Conservation (phyloP, 2,329 filamentous ascomycete genomes). For the Conoideocrella luteorostrata region DNA sequence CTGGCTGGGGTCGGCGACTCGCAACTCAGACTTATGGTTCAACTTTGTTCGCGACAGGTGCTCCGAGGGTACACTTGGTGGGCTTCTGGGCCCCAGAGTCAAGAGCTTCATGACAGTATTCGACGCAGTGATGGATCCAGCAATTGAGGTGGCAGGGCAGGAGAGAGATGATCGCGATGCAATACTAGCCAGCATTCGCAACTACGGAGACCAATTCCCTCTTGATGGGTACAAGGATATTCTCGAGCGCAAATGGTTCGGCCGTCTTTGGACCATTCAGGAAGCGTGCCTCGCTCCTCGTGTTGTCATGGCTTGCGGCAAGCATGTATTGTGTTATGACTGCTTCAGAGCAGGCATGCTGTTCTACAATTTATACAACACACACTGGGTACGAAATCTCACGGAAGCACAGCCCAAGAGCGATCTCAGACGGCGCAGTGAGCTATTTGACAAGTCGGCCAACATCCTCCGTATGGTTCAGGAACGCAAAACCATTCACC, state of each 20-base stretch:
- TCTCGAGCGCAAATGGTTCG: conserved; percentile 23
- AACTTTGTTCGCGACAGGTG: conserved; percentile 12
- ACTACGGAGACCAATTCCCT: conserved; percentile 18
- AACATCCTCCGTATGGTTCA: conserved; percentile 20
- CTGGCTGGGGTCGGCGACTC: conserved; percentile 21
- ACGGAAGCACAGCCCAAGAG: conserved; percentile 6
- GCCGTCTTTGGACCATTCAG: conserved; percentile 29
- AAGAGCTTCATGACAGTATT: conserved; percentile 19
- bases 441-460: conserved; percentile 16
- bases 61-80: conserved; percentile 15
- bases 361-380: conserved; percentile 25
- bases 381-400: conserved; percentile 17
- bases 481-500: conserved; percentile 25
- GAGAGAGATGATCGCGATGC: conserved; percentile 20
- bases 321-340: conserved; percentile 18
- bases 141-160: conserved; percentile 12
- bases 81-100: conserved; percentile 18
- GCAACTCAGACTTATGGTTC: conserved; percentile 16
- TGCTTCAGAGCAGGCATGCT: conserved; percentile 18
- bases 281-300: conserved; percentile 21
- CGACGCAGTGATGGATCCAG: conserved; percentile 22
- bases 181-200: conserved; percentile 17
- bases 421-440: conserved; percentile 13
- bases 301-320: conserved; percentile 22
- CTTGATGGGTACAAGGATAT: conserved; percentile 20